These are phyloP conservation scores for Trifolium fragiferum DNA, from an alignment of 306 rosid species.

Conservation along the genomic window DNA sequence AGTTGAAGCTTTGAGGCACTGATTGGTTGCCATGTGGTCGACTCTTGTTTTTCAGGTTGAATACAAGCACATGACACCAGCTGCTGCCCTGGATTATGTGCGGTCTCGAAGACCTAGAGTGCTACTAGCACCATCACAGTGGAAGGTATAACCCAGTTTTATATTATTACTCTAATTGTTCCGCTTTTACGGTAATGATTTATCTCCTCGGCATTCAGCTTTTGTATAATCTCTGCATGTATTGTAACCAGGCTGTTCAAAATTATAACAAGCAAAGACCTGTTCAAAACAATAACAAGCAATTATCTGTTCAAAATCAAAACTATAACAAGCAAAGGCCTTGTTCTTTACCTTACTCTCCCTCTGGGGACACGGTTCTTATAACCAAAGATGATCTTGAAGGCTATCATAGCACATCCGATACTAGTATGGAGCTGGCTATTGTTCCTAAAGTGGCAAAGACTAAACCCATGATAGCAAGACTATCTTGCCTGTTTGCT, in stretches of 20 bases:
- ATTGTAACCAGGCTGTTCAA: slow-evolving; percentile 79
- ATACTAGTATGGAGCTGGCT: slow-evolving; percentile 63
- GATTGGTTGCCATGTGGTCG: slow-evolving; percentile 6
- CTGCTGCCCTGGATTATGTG: slow-evolving; percentile 81
- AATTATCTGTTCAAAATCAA: slow-evolving; percentile 74
- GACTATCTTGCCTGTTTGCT: slow-evolving; percentile 82
- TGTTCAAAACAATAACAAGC: slow-evolving; percentile 59
- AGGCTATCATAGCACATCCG: slow-evolving; percentile 69
- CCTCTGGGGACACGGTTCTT: slow-evolving; percentile 85
- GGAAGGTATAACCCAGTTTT: slow-evolving; percentile 66
- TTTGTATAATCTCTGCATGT: slow-evolving; percentile 29
- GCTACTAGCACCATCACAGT: slow-evolving; percentile 87
- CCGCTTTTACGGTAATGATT: slow-evolving; percentile 8
- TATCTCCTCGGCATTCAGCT: slow-evolving; percentile 21
- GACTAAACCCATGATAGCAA: slow-evolving; percentile 79
- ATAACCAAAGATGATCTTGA: slow-evolving; percentile 95
- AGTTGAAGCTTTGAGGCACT: slow-evolving; percentile 22
- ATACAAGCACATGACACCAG: slow-evolving; percentile 87
- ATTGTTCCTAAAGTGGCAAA: slow-evolving; percentile 60
- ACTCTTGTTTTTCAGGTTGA: slow-evolving; percentile 62
- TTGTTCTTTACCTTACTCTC: slow-evolving; percentile 57
- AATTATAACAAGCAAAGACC: slow-evolving; percentile 58
- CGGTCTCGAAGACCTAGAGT: slow-evolving; percentile 91
- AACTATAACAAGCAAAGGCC: slow-evolving; percentile 57
- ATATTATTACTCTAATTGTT: neutral